Conservation (phyloP, 139 green algal genomes). For the Limnomonas spitsbergensis region DNA sequence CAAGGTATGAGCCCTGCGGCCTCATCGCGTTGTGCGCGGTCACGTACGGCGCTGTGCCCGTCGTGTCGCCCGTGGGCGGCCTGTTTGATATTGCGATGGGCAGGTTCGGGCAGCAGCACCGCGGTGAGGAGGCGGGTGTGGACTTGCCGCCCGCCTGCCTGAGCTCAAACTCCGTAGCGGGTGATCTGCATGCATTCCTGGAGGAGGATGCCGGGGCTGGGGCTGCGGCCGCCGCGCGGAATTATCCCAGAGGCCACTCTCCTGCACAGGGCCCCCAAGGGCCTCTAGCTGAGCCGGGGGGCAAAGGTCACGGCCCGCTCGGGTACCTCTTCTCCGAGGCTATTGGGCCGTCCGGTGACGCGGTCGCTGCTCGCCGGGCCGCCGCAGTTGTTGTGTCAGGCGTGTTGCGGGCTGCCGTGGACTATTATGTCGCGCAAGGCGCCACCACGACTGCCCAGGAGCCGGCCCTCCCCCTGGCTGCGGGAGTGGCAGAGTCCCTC, state of each 20-base stretch:
- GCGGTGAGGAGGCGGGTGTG: neutral
- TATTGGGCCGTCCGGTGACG: neutral
- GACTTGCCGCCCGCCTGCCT: neutral
- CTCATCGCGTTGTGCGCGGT: slow-evolving; percentile 72
- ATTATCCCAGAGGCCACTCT: neutral
- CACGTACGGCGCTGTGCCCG: slow-evolving; percentile 74
- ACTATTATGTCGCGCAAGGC: neutral
- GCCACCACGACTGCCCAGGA: neutral
- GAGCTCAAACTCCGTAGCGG: neutral
- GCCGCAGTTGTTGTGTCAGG: neutral
- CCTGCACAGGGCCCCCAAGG: neutral
- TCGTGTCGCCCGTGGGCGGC: slow-evolving; percentile 67
- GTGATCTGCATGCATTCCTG: too few species aligned
- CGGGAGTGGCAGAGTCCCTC: too few species aligned
- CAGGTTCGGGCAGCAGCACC: neutral
- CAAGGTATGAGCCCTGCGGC: slow-evolving; percentile 77
- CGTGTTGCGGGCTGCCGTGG: neutral
- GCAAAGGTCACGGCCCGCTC: neutral
- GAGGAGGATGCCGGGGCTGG: too few species aligned
- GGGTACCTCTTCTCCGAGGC: neutral
- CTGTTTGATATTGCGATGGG: slow-evolving; percentile 58
- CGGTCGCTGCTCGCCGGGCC: too few species aligned
- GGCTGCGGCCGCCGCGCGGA: neutral
- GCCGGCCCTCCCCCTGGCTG: too few species aligned
- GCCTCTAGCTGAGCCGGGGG: neutral